Evolutionary conservation across 1,284 basidiomycete genomes (phyloP).

Genomic region (Apiotrichum veenhuisii): DNA sequence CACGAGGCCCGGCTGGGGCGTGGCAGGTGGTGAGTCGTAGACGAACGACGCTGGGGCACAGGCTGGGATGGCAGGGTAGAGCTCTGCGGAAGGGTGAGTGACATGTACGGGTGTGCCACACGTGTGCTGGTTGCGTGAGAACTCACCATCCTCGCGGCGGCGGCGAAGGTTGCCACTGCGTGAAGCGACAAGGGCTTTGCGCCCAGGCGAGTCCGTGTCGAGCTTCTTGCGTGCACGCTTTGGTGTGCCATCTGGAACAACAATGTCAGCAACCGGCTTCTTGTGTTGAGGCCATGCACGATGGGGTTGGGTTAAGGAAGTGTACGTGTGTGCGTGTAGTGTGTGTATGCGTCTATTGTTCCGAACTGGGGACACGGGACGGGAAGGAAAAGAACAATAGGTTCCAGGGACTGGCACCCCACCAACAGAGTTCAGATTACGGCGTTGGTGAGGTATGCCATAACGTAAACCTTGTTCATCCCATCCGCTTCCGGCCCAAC

Average conservation of each 20-base stretch:
- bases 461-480: not conserved
- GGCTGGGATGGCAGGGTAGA: constrained; percentile 5
- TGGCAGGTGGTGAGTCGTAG: constrained; percentile 15
- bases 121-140: not conserved
- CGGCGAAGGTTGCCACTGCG: constrained; percentile 1
- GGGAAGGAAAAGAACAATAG: not conserved
- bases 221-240: constrained; percentile 12
- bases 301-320: too few relatives aligned
- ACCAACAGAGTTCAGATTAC: too few relatives aligned
- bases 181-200: constrained; percentile 3
- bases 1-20: constrained; percentile 41
- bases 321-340: not conserved
- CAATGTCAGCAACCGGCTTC: not conserved
- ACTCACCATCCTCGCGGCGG: constrained; percentile 8
- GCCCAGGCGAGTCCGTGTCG: constrained; percentile 8
- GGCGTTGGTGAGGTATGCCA: not conserved
- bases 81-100: not conserved
- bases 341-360: too few relatives aligned
- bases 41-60: constrained; percentile 13
- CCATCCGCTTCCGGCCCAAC: too few relatives aligned
- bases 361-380: too few relatives aligned
- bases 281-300: not conserved
- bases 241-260: constrained; percentile 1
- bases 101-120: not conserved
- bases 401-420: not conserved